Base-by-base conservation (phyloP, 1,284 basidiomycete species). In the Marasmius oreades region DNA sequence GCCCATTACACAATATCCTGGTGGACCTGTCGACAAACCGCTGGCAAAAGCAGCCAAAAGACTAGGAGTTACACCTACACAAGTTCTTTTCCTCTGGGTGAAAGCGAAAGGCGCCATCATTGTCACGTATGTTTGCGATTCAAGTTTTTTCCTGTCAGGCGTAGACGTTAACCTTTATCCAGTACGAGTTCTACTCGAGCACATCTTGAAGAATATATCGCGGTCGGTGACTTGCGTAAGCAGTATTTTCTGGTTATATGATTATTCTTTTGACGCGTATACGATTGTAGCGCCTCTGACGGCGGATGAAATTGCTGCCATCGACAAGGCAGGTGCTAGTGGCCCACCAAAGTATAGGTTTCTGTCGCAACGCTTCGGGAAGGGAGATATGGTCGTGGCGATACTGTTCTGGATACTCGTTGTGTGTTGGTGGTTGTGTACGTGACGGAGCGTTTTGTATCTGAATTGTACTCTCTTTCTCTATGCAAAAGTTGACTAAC, bases 11-110 rank as follows among this genome's bases (percentile, higher is more conserved):
- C 76, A 69, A 34, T 73, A 73, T 52, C 84, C 88, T 1, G 86
- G 86, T 3, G 90, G 90, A 2, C 84, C 89, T 0, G 82, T 92
- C n/a, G 88, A 91, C 66, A 75, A 72, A 31, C 79, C 81, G 0
- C 67, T 92, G 22, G 69, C 78, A 20, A 73, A 74, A 22, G 84
- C 86, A 43, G 85, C 87, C 0, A 64, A 76, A 46, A 74, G 81
- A n/a, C 72, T 85, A 12, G 74, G 78, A 5, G 81, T 80, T 11
- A 80, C 82, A 36, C 78, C 86, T 0, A 85, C 84, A n/a, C 90
- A 92, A 67, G 82, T 91, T 24, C 67, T 92, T 1, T 78, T 90
- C 34, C 72, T 79, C 3, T 90, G 88, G 88, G 80, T 83, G 3
- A 79, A 76, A 63, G 76, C 77, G 5, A 90, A 90, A 69, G 84